Evolutionary conservation across 176 grass and related monocot species (phyloP).

Genomic region (Tillandsia fasciculata): DNA sequence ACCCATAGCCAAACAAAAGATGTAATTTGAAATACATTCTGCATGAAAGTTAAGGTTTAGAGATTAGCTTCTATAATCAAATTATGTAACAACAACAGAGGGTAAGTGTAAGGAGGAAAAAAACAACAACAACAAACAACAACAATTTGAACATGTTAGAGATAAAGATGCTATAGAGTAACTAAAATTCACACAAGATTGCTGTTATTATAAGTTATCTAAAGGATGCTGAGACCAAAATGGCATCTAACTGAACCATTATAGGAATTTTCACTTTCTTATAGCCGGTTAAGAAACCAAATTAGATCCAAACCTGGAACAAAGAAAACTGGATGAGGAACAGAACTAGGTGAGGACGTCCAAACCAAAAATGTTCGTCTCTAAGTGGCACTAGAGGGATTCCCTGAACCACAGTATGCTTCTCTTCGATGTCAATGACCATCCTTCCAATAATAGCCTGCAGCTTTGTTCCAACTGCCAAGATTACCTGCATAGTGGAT

Average conservation of each 20-base stretch:
- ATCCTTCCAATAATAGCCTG: constrained; percentile 82
- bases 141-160: background rate
- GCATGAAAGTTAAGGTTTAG: constrained; percentile 8
- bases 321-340: constrained; percentile 73
- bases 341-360: constrained; percentile 58
- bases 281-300: background rate
- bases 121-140: too few species aligned
- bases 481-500: constrained; percentile 51
- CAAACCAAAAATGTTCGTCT: constrained; percentile 82
- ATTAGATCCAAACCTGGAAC: constrained; percentile 49
- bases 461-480: constrained; percentile 77
- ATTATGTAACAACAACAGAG: background rate
- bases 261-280: background rate
- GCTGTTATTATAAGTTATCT: too few species aligned
- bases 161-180: background rate
- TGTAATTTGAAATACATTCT: constrained; percentile 85
- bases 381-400: constrained; percentile 76
- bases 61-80: background rate
- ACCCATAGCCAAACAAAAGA: constrained; percentile 92
- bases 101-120: too few species aligned
- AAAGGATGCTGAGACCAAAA: background rate
- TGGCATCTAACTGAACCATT: background rate
- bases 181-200: background rate
- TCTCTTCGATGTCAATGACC: constrained; percentile 77
- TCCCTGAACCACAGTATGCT: constrained; percentile 72